Conservation (phyloP, 352 stramenopile genomes). For the Phytophthora kernoviae region DNA sequence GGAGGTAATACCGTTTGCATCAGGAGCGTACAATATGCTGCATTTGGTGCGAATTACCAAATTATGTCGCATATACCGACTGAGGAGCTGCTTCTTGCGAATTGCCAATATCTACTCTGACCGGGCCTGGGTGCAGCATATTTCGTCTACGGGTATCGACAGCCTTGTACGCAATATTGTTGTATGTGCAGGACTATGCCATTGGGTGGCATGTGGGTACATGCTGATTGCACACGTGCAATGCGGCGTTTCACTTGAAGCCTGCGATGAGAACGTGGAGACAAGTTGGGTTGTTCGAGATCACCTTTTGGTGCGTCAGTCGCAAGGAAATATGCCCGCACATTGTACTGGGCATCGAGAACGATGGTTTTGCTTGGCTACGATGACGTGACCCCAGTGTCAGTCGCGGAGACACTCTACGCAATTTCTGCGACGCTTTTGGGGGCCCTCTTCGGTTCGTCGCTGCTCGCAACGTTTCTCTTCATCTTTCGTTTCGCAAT, state of each 20-base stretch:
- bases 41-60: slow-evolving; percentile 68
- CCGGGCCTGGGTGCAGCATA: slow-evolving; percentile 43
- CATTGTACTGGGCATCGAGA: slow-evolving; percentile 66
- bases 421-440: slow-evolving; percentile 50
- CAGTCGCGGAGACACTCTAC: slow-evolving; percentile 62
- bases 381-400: slow-evolving; percentile 71
- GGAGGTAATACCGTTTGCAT: slow-evolving; percentile 51
- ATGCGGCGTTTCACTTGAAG: slow-evolving; percentile 59
- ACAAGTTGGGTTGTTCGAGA: slow-evolving; percentile 70
- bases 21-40: slow-evolving; percentile 52
- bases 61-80: slow-evolving; percentile 54
- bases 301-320: slow-evolving; percentile 47
- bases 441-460: slow-evolving; percentile 60
- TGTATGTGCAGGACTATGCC: slow-evolving; percentile 38
- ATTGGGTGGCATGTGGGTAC: slow-evolving; percentile 75
- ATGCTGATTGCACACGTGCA: slow-evolving; percentile 67
- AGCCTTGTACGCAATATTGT: slow-evolving; percentile 51
- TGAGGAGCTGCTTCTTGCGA: slow-evolving; percentile 46
- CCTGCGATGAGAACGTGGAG: slow-evolving; percentile 49
- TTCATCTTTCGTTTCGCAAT: slow-evolving; percentile 78
- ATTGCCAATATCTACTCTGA: slow-evolving; percentile 66
- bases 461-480: slow-evolving; percentile 66
- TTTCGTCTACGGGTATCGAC: slow-evolving; percentile 70
- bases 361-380: slow-evolving; percentile 72
- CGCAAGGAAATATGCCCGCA: slow-evolving; percentile 59